Evolutionary conservation across 345 rosid species (phyloP).

Genomic region (Excoecaria cochinchinensis): DNA sequence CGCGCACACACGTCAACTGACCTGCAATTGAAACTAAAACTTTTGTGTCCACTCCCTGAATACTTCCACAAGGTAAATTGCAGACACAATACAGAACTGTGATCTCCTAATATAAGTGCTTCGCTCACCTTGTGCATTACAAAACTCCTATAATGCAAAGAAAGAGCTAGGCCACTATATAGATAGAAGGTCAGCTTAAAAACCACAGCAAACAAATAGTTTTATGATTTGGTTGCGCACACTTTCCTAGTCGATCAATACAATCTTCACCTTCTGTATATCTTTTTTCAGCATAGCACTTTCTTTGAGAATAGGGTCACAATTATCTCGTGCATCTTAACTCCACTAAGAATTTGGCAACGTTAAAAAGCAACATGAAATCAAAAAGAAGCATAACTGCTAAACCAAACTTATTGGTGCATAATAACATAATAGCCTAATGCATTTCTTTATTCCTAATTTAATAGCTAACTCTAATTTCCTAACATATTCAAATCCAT

Average conservation of each 20-base stretch:
- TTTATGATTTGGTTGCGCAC: background rate
- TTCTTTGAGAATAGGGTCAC: background rate
- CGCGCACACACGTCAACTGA: no score
- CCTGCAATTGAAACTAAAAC: background rate
- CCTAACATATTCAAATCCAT: background rate
- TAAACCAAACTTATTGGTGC: background rate
- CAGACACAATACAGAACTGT: no score
- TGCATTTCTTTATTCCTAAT: background rate
- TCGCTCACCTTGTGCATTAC: no score
- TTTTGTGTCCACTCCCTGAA: background rate
- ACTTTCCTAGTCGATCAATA: no score
- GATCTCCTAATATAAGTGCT: no score
- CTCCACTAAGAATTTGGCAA: background rate
- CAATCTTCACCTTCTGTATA: background rate
- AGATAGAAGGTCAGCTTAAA: background rate
- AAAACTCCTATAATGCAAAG: no score
- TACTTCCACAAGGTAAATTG: no score
- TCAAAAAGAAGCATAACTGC: background rate
- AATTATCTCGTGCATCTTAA: background rate
- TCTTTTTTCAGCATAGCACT: background rate
- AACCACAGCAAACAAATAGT: no score
- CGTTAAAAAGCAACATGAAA: background rate
- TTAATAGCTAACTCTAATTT: background rate
- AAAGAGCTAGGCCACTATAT: no score
- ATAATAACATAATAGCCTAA: background rate